Evolutionary conservation across 805 yeast species (phyloP), one percentile per base, ranked within the genome.

Genomic region (Candida lessepsii): DNA sequence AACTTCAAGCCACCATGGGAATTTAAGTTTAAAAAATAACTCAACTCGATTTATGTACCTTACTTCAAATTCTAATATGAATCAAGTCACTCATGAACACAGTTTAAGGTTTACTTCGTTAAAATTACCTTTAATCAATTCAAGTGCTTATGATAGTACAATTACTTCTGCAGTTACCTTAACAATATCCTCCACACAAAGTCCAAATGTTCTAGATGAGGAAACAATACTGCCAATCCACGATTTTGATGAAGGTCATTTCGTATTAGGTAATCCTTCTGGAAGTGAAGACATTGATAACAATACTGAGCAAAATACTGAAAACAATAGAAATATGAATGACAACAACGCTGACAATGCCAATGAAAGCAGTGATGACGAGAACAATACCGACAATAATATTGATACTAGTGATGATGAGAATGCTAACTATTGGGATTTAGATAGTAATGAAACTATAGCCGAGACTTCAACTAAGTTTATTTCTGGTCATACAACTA

Each of bases 231-330:
- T 19, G 17, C 21, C 23, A 33, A 33, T 16, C 23, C 26, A 13
- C 9, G 37, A 33, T n/a, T 26, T 35, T 27, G 33, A 13, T 29
- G 41, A 38, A 4, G 42, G 42, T 27, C 42, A 39, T 30, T 33
- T 39, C 15, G 24, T 39, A 27, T 28, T 39, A 21, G 42, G 42
- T 17, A 33, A 26, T 33, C 37, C 41, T 3, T 11, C 21, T 5
- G 18, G 18, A 21, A 21, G 11, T 32, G 11, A 15, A 10, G 18
- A 32, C 19, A 5, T 9, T 23, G 15, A 32, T 19, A 32, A 32
- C 21, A 23, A 13, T 14, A 20, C 26, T 9, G 19, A 20, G 10
- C 20, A 21, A 15, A 11, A 18, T 17, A 18, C 9, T 11, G 23
- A 10, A 11, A 29, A 29, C 33, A 32, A 32, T 32, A 14, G 14